Evolutionary conservation across 331 rosid species (phyloP), one percentile per base, ranked within the genome.

Genomic region (Rosa hybrid): DNA sequence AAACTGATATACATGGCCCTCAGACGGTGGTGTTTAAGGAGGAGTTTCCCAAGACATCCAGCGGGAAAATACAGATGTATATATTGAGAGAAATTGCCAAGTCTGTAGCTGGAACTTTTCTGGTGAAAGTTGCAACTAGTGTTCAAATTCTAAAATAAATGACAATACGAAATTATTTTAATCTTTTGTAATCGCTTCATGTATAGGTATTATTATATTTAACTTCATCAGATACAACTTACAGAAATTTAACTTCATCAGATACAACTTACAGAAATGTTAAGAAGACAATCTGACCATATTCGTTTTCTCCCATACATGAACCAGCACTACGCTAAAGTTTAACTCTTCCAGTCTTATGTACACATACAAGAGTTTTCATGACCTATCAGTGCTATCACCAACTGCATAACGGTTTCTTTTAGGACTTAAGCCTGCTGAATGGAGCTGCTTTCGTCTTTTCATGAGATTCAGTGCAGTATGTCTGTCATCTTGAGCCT

Each of bases 401-500:
- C 91, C 91, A 17, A 94, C 97, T 3, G 48, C 81, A 74, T 81
- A 94, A 4, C 97, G 94, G 80, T 85, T 91, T 68, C 77, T 70
- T 51, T 80, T 77, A 45, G 53, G 72, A 83, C 87, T 90, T 64
- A 87, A 51, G 68, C 89, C 86, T 18, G 85, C 46, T 59, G 89
- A 82, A 60, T 95, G 97, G 73, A 95, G 97, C 74, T 88, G 96
- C 78, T 90, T 93, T 86, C 99, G 86, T 85, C 86, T 88, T 88
- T 89, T 90, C 53, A 95, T 82, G 10, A 92, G 99, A 74, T 76
- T 88, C 44, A 39, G 82, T 16, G 99, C 93, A 39, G 90, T 81
- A 78, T 74, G 81, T 82, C 90, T 86, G 84, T 92, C 98, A 7
- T 70, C 89, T 80, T 34, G 83, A 64, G 89, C 96, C 85, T 94